These are phyloP conservation scores for Colletotrichum zoysiae DNA, from an alignment of 2,329 filamentous ascomycete genomes.

Conservation along the genomic window DNA sequence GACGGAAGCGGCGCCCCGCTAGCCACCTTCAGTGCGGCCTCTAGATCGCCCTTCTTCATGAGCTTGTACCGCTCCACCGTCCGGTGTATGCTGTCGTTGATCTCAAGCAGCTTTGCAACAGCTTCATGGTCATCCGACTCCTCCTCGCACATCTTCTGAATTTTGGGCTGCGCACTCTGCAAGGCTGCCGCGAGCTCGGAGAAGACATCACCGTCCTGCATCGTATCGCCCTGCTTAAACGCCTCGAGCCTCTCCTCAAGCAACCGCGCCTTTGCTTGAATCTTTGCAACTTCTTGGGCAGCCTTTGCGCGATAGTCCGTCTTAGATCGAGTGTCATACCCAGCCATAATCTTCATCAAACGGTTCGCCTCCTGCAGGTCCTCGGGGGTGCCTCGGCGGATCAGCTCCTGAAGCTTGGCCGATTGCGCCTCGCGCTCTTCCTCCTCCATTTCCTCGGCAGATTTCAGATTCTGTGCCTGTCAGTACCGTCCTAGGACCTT, in stretches of 20 bases:
- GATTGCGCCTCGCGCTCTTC: conserved; percentile 95
- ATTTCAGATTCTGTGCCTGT: conserved; percentile 82
- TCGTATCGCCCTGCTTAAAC: conserved; percentile 83
- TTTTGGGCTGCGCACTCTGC: conserved; percentile 96
- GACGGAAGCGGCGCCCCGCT: conserved; percentile 72
- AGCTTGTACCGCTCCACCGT: conserved; percentile 96
- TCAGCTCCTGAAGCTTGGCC: conserved; percentile 97
- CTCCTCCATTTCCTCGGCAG: conserved; percentile 98
- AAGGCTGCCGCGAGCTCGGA: conserved; percentile 90
- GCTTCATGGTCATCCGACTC: conserved; percentile 97
- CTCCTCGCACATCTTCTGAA: conserved; percentile 99
- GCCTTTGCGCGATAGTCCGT: conserved; percentile 98
- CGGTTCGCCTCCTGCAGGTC: conserved; percentile 97
- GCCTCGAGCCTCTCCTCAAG: conserved; percentile 93
- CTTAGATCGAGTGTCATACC: conserved; percentile 94
- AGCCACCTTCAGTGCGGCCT: conserved; percentile 84
- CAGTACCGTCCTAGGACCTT: conserved; percentile 1
- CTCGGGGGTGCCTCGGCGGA: conserved; percentile 89
- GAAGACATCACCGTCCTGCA: conserved; percentile 76
- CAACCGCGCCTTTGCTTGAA: conserved; percentile 94
- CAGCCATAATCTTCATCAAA: conserved; percentile 99
- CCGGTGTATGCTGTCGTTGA: conserved; percentile 98
- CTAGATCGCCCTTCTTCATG: conserved; percentile 93
- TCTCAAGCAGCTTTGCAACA: conserved; percentile 93
- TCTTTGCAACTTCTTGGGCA: conserved; percentile 92